These are phyloP conservation scores for Leptographium galeiforme DNA, from an alignment of 2,329 filamentous ascomycete species.

Conservation along the genomic window DNA sequence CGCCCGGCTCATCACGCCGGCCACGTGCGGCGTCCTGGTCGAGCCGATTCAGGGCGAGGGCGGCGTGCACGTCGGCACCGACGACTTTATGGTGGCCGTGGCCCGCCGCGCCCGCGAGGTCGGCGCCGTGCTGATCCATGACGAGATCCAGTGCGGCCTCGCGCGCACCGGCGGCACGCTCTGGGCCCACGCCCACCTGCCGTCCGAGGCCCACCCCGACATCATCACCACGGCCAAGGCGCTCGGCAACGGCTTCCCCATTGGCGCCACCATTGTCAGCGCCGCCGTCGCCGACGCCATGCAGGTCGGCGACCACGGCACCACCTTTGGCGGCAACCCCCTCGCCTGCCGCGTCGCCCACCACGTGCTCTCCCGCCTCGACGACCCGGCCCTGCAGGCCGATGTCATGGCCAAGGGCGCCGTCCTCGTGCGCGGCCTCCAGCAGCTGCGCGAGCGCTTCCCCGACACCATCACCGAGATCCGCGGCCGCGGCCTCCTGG, in stretches of 20 bases:
- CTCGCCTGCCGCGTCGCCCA: conserved; percentile 74
- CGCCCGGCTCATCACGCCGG: conserved; percentile 60
- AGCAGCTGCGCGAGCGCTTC: conserved; percentile 31
- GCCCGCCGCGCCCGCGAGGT: conserved; percentile 74
- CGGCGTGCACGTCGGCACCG: conserved; percentile 70
- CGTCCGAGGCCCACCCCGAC: conserved; percentile 75
- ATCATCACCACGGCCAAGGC: conserved; percentile 92
- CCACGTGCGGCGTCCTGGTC: conserved; percentile 86
- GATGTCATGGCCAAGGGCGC: conserved; percentile 53
- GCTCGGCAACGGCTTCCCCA: conserved; percentile 89
- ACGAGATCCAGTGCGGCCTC: conserved; percentile 94
- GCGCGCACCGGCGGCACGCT: conserved; percentile 65
- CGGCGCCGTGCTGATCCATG: conserved; percentile 79
- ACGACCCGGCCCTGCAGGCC: conserved; percentile 55
- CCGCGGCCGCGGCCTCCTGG: conserved; percentile 69
- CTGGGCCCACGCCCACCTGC: conserved; percentile 74
- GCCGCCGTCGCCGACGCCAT: conserved; percentile 52
- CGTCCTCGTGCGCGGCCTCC: conserved; percentile 34
- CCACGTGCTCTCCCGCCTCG: conserved; percentile 67
- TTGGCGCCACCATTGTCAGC: conserved; percentile 63
- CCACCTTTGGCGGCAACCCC: conserved; percentile 88
- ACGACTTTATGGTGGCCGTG: conserved; percentile 75
- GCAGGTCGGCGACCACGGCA: conserved; percentile 67
- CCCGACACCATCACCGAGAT: conserved; percentile 66
- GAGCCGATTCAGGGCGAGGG: conserved; percentile 98